A percentile compares a stretch with the other conserved stretches of the same genome.
phyloP scores from a whole-genome alignment of 257 asterid species.

The Fraxinus cuspidata region DNA sequence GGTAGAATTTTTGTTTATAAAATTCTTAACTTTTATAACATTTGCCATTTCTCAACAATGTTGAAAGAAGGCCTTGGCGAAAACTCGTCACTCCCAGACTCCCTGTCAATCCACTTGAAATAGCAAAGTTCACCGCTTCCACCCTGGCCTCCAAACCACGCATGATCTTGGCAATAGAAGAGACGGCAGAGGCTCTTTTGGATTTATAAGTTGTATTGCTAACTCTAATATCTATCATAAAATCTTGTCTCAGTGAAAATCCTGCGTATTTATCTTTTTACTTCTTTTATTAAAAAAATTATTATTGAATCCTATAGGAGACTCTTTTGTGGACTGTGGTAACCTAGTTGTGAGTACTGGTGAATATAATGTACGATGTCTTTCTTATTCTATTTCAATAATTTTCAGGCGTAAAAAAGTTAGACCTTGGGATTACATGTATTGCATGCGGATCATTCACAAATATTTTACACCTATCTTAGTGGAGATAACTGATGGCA shows the following conservation, averaged over 20 bases:
- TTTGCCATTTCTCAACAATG: neutral
- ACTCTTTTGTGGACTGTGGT: neutral
- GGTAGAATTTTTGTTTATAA: neutral
- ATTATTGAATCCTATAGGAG: neutral
- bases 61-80: neutral
- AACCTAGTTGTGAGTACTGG: neutral
- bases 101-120: neutral
- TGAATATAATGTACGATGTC: neutral
- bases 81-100: neutral
- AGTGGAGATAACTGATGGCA: slow-evolving; percentile 9
- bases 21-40: neutral
- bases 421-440: slow-evolving; percentile 2
- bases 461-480: slow-evolving; percentile 10
- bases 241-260: neutral
- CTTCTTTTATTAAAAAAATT: neutral
- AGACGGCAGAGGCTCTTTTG: neutral
- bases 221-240: neutral
- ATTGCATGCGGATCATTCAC: slow-evolving; percentile 1
- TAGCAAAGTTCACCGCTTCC: neutral
- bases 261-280: neutral
- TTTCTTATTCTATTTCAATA: neutral
- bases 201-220: neutral
- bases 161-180: neutral
- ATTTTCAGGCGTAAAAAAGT: neutral
- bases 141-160: neutral